Percentiles rank a stretch among this genome's conserved stretches.
Conservation (phyloP, 2,329 filamentous ascomycete species). For the Cladophialophora chaetospira region DNA sequence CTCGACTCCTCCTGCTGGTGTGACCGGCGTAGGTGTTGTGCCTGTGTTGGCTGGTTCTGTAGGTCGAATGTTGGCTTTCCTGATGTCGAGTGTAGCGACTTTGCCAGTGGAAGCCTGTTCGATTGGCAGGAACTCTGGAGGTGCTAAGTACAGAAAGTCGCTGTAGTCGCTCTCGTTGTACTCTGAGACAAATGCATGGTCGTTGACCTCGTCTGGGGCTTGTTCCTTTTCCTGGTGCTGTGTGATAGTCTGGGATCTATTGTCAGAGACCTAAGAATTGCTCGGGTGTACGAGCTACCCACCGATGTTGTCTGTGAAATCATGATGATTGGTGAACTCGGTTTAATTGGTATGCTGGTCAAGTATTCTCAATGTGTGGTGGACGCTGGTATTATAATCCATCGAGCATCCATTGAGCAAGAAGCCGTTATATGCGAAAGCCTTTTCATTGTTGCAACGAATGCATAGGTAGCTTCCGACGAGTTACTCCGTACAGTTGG, state of each 20-base stretch:
- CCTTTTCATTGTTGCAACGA: neutral
- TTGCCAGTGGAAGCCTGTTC: slow-evolving; percentile 6
- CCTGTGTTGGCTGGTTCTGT: slow-evolving; percentile 24
- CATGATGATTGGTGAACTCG: neutral
- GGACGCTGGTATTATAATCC: neutral
- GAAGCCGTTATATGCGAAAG: neutral
- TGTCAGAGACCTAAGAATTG: too few species aligned
- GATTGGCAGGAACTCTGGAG: slow-evolving; percentile 21
- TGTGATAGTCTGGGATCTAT: neutral
- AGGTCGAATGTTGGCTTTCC: slow-evolving; percentile 13
- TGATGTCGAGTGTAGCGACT: neutral
- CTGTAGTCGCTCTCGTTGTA: slow-evolving; percentile 28
- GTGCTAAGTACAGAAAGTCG: slow-evolving; percentile 23
- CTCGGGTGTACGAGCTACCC: too few species aligned
- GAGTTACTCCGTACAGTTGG: neutral
- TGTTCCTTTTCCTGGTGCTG: neutral
- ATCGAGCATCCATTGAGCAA: neutral
- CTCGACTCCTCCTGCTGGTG: neutral
- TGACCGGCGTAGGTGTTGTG: slow-evolving; percentile 20
- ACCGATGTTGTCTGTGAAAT: slow-evolving; percentile 24
- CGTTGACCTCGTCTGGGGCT: slow-evolving; percentile 8
- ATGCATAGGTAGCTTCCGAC: neutral
- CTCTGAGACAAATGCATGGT: slow-evolving; percentile 21
- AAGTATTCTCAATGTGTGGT: slow-evolving; percentile 1
- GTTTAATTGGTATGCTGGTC: neutral